Percentiles rank a stretch among this genome's conserved stretches.
These are phyloP conservation scores for Xylariales sp. DNA, from an alignment of 2,329 filamentous ascomycete genomes.

Conservation along the genomic window DNA sequence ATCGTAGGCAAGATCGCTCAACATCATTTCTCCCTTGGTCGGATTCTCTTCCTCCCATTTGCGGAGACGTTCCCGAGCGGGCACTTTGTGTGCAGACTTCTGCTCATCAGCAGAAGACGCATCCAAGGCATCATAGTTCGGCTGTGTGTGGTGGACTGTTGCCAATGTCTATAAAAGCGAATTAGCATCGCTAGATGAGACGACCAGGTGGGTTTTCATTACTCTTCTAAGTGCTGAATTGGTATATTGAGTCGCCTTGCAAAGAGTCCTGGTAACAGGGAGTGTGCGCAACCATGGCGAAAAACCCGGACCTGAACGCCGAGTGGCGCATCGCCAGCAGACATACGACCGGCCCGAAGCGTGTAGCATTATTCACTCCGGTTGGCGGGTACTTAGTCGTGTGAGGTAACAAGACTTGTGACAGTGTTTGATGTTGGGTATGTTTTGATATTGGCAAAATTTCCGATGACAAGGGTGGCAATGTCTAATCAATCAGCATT, in stretches of 20 bases:
- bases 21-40: conserved; percentile 38
- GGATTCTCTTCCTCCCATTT: conserved; percentile 56
- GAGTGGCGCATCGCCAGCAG: conserved; percentile 49
- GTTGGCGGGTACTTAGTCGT: background rate
- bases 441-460: conserved; percentile 24
- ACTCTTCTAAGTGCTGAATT: conserved; percentile 42
- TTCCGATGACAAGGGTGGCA: conserved; percentile 21
- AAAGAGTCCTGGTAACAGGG: conserved; percentile 29
- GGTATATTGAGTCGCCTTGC: conserved; percentile 17
- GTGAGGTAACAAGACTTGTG: conserved; percentile 3
- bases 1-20: conserved; percentile 46
- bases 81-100: conserved; percentile 17
- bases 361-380: conserved; percentile 44
- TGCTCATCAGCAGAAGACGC: conserved; percentile 9
- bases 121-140: conserved; percentile 19
- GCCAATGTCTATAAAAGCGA: conserved; percentile 40
- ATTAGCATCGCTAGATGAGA: conserved; percentile 30
- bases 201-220: conserved; percentile 27
- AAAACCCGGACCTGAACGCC: conserved; percentile 31
- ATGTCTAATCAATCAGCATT: background rate
- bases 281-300: conserved; percentile 28
- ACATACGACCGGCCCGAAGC: conserved; percentile 47
- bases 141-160: conserved; percentile 43
- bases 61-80: conserved; percentile 57
- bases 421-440: background rate